Evolutionary conservation across 306 rosid genomes (phyloP).

Genomic region (Corylus avellana): DNA sequence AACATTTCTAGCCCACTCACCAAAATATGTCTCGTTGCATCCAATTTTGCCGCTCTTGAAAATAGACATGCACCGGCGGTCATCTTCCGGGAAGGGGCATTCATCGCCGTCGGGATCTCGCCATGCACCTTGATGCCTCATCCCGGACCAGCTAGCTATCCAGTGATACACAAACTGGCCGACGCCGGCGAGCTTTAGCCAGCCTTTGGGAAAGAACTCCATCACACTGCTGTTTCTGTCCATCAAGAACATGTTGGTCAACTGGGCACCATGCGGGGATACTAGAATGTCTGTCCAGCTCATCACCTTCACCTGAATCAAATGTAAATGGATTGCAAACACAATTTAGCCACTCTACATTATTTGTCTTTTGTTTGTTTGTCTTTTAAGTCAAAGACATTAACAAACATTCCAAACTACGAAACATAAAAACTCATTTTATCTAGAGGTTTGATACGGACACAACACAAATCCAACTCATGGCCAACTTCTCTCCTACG

Average conservation of each 20-base stretch:
- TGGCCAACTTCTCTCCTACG: too few relatives aligned
- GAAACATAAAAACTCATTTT: too few relatives aligned
- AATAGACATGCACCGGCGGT: constrained; percentile 61
- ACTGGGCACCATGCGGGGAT: constrained; percentile 71
- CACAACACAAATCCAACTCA: too few relatives aligned
- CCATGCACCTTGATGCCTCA: constrained; percentile 64
- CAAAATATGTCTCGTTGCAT: constrained; percentile 45
- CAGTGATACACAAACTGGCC: constrained; percentile 66
- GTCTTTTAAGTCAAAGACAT: too few relatives aligned
- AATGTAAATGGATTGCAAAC: neutral
- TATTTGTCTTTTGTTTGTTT: too few relatives aligned
- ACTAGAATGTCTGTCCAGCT: constrained; percentile 57
- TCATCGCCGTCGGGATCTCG: constrained; percentile 52
- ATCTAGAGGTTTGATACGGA: too few relatives aligned
- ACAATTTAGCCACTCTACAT: neutral
- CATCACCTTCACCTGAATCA: constrained; percentile 56
- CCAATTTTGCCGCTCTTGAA: constrained; percentile 56
- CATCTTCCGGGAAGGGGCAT: constrained; percentile 44
- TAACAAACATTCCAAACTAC: too few relatives aligned
- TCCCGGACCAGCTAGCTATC: constrained; percentile 75
- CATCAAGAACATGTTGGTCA: constrained; percentile 67
- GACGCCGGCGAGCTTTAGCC: constrained; percentile 68
- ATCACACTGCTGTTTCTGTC: constrained; percentile 70
- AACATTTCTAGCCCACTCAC: constrained; percentile 53
- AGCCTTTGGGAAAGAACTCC: constrained; percentile 73